Evolutionary conservation across 169 alveolate species (phyloP), one percentile per base, ranked within the genome.

Genomic region (Miamiensis avidus): DNA sequence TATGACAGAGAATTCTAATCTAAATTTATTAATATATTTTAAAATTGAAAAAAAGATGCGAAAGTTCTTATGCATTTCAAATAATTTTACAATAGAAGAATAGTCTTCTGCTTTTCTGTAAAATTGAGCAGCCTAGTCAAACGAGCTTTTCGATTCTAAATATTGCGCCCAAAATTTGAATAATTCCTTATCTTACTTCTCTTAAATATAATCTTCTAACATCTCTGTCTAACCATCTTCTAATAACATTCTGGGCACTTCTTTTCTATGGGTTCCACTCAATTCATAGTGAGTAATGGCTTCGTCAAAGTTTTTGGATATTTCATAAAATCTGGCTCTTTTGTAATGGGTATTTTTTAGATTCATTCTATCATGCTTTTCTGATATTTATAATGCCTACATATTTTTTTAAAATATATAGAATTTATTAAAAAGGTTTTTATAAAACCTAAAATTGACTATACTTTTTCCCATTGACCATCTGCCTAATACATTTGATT

Each of bases 161-260:
- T 92, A 93, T 33, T 95, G 88, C 28, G 96, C 98, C 95, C 96
- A 93, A 96, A 97, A 94, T 87, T 91, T 93, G 83, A 82, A 93
- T 15, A 94, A 78, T 26, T 82, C 88, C n/a, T 96, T 91, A n/a
- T 94, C 97, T 75, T 93, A 89, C 82, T 91, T 88, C 27, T 81
- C 86, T n/a, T 74, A 65, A 20, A 96, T 92, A 72, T 91, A 94
- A 31, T 87, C 82, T 83, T 94, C 95, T 6, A 96, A 85, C 34
- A 88, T 78, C 15, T 91, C 93, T 31, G 85, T 87, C 79, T 88
- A 74, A 28, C 88, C 91, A 73, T 88, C 89, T 29, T 92, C 87
- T 64, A 86, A 90, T 16, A 93, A 90, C 98, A 96, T 96, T 75
- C 98, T 86, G 16, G 98, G 98, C 29, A 96, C 95, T 91, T 96